Evolutionary conservation across 106 monocot genomes (phyloP).

Genomic region (Apostasia shenzhenica): DNA sequence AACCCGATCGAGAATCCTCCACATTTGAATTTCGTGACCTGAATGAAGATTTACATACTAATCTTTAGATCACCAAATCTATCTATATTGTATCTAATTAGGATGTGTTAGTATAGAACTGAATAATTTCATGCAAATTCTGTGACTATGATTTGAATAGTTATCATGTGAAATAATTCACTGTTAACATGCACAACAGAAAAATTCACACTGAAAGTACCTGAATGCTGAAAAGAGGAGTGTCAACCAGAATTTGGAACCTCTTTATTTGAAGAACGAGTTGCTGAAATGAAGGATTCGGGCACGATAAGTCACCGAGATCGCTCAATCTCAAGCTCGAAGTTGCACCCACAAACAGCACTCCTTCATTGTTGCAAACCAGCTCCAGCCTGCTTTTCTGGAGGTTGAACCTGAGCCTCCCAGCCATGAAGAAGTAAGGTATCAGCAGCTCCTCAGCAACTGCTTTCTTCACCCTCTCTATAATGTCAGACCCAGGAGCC

Average conservation of each 20-base stretch:
- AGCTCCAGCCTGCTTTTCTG: conserved; percentile 51
- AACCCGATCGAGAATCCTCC: conserved; percentile 76
- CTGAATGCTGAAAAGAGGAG: conserved; percentile 67
- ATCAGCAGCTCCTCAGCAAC: conserved; percentile 46
- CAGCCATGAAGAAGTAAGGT: conserved; percentile 84
- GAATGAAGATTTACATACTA: not conserved
- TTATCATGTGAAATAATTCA: too few species aligned
- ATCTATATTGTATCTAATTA: too few species aligned
- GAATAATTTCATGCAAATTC: too few species aligned
- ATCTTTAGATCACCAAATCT: too few species aligned
- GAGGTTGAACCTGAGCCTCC: conserved; percentile 41
- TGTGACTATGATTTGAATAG: too few species aligned
- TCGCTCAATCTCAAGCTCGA: conserved; percentile 37
- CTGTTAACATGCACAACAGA: too few species aligned
- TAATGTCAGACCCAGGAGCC: conserved; percentile 14
- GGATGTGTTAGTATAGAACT: too few species aligned
- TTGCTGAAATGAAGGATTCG: conserved; percentile 66
- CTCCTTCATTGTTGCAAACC: conserved; percentile 74
- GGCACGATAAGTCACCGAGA: conserved; percentile 54
- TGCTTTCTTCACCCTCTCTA: conserved; percentile 34
- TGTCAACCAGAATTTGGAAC: conserved; percentile 17
- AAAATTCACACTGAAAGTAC: conserved; percentile 11
- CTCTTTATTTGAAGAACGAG: conserved; percentile 33
- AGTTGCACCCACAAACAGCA: conserved; percentile 39
- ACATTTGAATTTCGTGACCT: conserved; percentile 75